Conservation (phyloP, 257 asterid species). For the Petunia axillaris region DNA sequence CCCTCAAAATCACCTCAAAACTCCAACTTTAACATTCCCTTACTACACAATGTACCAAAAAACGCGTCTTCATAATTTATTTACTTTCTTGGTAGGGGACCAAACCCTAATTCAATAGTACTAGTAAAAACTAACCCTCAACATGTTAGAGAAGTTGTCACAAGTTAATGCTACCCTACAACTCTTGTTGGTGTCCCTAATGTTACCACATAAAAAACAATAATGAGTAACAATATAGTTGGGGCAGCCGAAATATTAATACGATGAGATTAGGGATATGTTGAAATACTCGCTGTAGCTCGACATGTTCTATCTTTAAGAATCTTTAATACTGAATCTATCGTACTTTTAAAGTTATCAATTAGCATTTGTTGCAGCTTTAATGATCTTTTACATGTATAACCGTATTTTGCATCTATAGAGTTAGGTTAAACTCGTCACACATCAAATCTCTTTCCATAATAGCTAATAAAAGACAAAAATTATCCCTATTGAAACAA, state of each 20-base stretch:
- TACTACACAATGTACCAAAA: not conserved
- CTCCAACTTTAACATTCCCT: constrained; percentile 19
- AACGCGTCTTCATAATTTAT: not conserved
- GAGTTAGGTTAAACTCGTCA: not conserved
- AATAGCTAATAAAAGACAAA: not conserved
- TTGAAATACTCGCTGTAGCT: too few relatives aligned
- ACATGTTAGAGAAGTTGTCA: not conserved
- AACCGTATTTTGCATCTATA: too few relatives aligned
- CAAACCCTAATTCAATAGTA: not conserved
- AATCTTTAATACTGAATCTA: too few relatives aligned
- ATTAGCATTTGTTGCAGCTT: too few relatives aligned
- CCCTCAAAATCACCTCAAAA: constrained; percentile 14
- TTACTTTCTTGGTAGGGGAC: constrained; percentile 7
- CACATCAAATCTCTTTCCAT: not conserved
- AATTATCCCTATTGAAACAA: not conserved
- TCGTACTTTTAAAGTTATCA: too few relatives aligned
- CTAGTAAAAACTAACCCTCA: not conserved
- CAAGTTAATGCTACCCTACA: not conserved
- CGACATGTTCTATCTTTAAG: too few relatives aligned
- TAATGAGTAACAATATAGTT: too few relatives aligned
- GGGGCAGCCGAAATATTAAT: too few relatives aligned
- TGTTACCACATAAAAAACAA: not conserved
- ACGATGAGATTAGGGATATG: too few relatives aligned
- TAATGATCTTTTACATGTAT: too few relatives aligned
- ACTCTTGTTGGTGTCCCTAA: not conserved